These are phyloP conservation scores for Gossypium trilobum DNA, from an alignment of 441 rosid genomes.

Conservation along the genomic window DNA sequence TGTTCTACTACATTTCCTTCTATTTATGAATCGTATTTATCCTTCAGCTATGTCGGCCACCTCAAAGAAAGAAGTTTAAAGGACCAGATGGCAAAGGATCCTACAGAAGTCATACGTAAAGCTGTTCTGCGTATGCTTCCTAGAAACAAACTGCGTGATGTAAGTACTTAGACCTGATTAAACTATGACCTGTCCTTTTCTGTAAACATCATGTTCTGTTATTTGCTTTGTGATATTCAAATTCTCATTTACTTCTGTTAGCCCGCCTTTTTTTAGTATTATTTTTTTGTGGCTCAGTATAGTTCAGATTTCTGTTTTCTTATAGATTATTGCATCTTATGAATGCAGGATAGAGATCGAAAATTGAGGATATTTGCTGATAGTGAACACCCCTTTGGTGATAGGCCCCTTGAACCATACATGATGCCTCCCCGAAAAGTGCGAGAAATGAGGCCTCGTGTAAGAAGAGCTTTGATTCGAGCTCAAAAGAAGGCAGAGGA, in stretches of 20 bases:
- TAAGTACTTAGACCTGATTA: conserved; percentile 25
- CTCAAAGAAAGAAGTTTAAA: conserved; percentile 92
- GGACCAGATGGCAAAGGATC: conserved; percentile 89
- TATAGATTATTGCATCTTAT: neutral
- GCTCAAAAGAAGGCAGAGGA: conserved; percentile 79
- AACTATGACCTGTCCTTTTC: neutral
- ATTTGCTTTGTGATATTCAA: neutral
- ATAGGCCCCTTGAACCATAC: conserved; percentile 62
- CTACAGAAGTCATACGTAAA: conserved; percentile 95
- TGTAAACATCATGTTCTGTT: neutral
- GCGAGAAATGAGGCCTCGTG: conserved; percentile 89
- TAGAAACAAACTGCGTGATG: conserved; percentile 89
- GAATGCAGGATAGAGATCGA: conserved; percentile 8
- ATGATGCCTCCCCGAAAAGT: conserved; percentile 77
- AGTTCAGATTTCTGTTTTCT: neutral
- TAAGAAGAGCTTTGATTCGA: conserved; percentile 80
- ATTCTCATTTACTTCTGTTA: neutral
- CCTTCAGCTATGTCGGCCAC: conserved; percentile 72
- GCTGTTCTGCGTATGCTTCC: conserved; percentile 96
- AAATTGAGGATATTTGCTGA: conserved; percentile 32
- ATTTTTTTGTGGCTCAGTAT: neutral
- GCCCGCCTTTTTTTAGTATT: neutral
- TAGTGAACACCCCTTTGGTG: conserved; percentile 81
- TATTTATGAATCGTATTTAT: conserved; percentile 4
- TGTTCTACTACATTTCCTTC: neutral